A percentile compares a stretch with the other conserved stretches of the same genome.
Evolutionary conservation across 2,329 filamentous ascomycete species (phyloP).

Genomic region (Aspergillus uvarum): DNA sequence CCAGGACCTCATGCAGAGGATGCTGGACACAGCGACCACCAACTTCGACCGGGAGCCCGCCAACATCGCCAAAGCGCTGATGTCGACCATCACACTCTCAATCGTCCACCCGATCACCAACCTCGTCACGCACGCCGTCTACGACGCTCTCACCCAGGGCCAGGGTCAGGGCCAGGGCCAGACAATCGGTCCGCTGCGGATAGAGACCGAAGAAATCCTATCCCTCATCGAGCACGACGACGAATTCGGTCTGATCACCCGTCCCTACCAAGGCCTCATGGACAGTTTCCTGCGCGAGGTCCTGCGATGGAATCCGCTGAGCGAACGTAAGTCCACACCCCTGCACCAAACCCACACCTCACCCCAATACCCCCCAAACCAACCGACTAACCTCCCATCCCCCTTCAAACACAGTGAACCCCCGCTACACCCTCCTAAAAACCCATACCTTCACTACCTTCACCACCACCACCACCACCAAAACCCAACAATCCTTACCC

Average conservation of each 20-base stretch:
- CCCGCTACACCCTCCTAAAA: conserved; percentile 30
- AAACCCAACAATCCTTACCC: no score
- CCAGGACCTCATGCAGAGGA: conserved; percentile 36
- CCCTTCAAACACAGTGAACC: conserved; percentile 21
- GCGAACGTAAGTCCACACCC: conserved; percentile 23
- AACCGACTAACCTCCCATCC: background rate
- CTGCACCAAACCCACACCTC: background rate
- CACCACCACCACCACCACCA: conserved; percentile 16
- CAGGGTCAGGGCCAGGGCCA: conserved; percentile 31
- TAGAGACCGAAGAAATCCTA: conserved; percentile 45
- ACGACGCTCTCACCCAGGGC: conserved; percentile 23
- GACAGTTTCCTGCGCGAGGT: conserved; percentile 35
- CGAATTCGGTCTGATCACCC: conserved; percentile 17
- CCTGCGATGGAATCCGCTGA: conserved; percentile 28
- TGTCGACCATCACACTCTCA: conserved; percentile 28
- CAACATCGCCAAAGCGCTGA: conserved; percentile 26
- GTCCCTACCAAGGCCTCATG: conserved; percentile 21
- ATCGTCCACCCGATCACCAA: conserved; percentile 30
- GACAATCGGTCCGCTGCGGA: conserved; percentile 50
- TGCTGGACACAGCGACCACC: conserved; percentile 30
- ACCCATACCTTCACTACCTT: conserved; percentile 16
- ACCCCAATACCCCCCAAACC: background rate
- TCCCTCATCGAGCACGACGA: conserved; percentile 26
- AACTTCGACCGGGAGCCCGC: conserved; percentile 22
- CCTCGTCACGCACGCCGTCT: background rate